A percentile compares a stretch with the other conserved stretches of the same genome.
These are phyloP conservation scores for Phytophthora agathidicida DNA, from an alignment of 352 stramenopile genomes.

Conservation along the genomic window DNA sequence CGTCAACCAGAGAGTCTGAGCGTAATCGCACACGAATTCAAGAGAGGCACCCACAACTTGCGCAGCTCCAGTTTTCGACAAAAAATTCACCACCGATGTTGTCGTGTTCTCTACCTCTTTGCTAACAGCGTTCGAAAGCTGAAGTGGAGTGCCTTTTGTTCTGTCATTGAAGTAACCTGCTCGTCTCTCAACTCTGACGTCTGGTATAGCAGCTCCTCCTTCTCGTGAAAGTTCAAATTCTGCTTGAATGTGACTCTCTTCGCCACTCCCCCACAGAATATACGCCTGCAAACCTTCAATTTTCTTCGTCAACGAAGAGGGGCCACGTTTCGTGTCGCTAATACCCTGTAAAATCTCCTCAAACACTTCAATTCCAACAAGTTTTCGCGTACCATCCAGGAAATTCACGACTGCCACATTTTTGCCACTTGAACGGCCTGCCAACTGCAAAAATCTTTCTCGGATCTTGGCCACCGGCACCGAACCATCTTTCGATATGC, in stretches of 20 bases:
- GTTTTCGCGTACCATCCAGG: slow-evolving; percentile 26
- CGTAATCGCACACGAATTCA: slow-evolving; percentile 46
- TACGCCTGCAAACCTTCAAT: slow-evolving; percentile 31
- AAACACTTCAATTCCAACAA: slow-evolving; percentile 25
- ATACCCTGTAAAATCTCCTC: slow-evolving; percentile 27
- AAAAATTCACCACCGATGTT: slow-evolving; percentile 30
- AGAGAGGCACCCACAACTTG: slow-evolving; percentile 25
- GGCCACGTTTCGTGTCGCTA: slow-evolving; percentile 1
- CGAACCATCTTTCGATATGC: slow-evolving; percentile 21
- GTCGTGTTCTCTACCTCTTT: slow-evolving; percentile 39
- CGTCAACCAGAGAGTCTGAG: slow-evolving; percentile 47
- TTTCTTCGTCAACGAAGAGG: slow-evolving; percentile 6
- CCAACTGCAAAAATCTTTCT: slow-evolving; percentile 52
- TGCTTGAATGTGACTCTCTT: slow-evolving; percentile 25
- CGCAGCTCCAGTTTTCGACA: slow-evolving; percentile 16
- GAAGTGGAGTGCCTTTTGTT: not conserved
- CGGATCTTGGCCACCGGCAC: slow-evolving; percentile 40
- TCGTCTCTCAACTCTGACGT: slow-evolving; percentile 23
- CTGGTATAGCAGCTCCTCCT: slow-evolving; percentile 12
- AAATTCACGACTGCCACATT: slow-evolving; percentile 22
- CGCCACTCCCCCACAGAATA: slow-evolving; percentile 15
- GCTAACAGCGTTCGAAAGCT: slow-evolving; percentile 10
- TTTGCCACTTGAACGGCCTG: slow-evolving; percentile 22
- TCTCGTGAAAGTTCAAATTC: slow-evolving; percentile 13
- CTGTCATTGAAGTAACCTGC: slow-evolving; percentile 18